These are phyloP conservation scores for Garcia nutans DNA, from an alignment of 345 rosid species.

Conservation along the genomic window DNA sequence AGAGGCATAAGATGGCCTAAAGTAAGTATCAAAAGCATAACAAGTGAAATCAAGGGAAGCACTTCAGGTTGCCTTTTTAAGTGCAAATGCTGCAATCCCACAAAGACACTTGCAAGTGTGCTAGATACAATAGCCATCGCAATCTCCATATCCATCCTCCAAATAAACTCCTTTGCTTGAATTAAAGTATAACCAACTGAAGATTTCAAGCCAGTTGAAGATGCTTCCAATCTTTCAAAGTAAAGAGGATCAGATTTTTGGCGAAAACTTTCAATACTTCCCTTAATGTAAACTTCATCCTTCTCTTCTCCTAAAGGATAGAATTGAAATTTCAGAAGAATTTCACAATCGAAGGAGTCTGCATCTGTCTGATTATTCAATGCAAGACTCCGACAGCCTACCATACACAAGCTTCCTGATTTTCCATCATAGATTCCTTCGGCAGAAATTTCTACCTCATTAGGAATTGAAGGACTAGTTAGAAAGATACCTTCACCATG, in stretches of 20 bases:
- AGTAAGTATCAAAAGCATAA: slow-evolving; percentile 8
- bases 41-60: slow-evolving; percentile 7
- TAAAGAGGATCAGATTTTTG: slow-evolving; percentile 10
- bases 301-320: not conserved
- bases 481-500: not conserved
- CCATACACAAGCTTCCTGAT: slow-evolving; percentile 8
- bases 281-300: not conserved
- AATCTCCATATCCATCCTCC: slow-evolving; percentile 10
- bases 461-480: not conserved
- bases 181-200: not conserved
- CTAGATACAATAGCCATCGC: not conserved
- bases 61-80: slow-evolving; percentile 2
- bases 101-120: slow-evolving; percentile 4
- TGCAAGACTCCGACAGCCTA: not conserved
- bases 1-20: not conserved
- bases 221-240: slow-evolving; percentile 13
- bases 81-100: slow-evolving; percentile 7
- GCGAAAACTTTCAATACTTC: slow-evolving; percentile 16
- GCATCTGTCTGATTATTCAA: not conserved
- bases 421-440: slow-evolving; percentile 7
- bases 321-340: slow-evolving; percentile 15
- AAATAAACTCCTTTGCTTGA: not conserved
- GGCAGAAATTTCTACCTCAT: slow-evolving; percentile 5
- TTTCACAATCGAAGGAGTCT: slow-evolving; percentile 2
- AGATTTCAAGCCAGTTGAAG: not conserved